Conservation (phyloP, 164 flowering plant genomes). For the Dillenia suffruticosa region DNA sequence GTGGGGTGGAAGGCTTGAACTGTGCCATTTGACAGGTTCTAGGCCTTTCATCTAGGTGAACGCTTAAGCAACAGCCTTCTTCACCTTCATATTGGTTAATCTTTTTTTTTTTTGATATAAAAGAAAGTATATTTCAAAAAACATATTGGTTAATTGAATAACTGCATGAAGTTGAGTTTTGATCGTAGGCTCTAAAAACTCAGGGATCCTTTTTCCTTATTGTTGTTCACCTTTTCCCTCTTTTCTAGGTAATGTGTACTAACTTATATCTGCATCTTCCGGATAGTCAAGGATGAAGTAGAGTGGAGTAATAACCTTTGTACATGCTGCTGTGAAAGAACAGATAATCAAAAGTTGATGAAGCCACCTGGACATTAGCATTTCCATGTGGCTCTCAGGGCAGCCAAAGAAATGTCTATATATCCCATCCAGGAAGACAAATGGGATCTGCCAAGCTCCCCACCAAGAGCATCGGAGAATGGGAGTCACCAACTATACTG, state of each 20-base stretch:
- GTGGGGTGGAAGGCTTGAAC: too few species aligned
- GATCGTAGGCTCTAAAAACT: background rate
- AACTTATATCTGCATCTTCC: conserved; percentile 5
- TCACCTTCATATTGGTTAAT: too few species aligned
- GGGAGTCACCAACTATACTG: conserved; percentile 10
- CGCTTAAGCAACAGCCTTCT: too few species aligned
- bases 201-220: too few species aligned
- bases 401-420: conserved; percentile 27
- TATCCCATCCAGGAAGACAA: conserved; percentile 20
- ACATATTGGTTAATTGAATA: conserved; percentile 8
- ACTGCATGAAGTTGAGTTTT: background rate
- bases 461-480: conserved; percentile 17
- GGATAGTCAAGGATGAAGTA: conserved; percentile 71
- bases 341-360: conserved; percentile 19
- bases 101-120: background rate
- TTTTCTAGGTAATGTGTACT: background rate
- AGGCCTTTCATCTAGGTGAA: too few species aligned
- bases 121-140: too few species aligned
- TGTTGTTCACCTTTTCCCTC: too few species aligned
- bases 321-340: conserved; percentile 12
- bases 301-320: conserved; percentile 41
- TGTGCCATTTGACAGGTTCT: too few species aligned
- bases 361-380: conserved; percentile 51
- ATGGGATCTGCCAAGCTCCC: conserved; percentile 18
- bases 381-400: conserved; percentile 49